Percentiles rank a stretch among this genome's conserved stretches.
phyloP scores from a whole-genome alignment of 2,329 filamentous ascomycete genomes.

The Dactylellina drechsleri region DNA sequence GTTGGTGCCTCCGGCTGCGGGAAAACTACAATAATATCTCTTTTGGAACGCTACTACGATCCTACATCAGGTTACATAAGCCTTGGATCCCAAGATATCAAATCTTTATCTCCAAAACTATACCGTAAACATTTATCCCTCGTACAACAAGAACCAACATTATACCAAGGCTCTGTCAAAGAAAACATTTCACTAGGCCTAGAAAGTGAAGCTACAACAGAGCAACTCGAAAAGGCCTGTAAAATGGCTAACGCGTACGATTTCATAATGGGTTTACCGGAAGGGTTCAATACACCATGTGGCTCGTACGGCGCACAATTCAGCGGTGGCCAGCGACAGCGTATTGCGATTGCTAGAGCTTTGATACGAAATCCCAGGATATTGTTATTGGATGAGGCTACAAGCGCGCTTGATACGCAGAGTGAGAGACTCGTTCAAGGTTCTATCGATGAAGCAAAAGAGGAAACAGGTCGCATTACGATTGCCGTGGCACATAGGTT shows the following conservation, averaged over 20 bases:
- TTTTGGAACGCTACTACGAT: conserved; percentile 73
- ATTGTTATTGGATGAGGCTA: conserved; percentile 77
- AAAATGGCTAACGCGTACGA: conserved; percentile 75
- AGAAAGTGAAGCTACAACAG: conserved; percentile 65
- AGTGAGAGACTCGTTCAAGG: conserved; percentile 66
- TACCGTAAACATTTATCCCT: conserved; percentile 64
- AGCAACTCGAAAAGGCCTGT: conserved; percentile 67
- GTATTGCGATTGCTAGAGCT: conserved; percentile 75
- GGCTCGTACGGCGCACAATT: conserved; percentile 74
- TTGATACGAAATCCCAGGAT: conserved; percentile 73
- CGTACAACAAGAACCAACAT: conserved; percentile 64
- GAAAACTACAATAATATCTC: conserved; percentile 58
- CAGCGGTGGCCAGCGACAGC: conserved; percentile 78
- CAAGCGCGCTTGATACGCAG: conserved; percentile 70
- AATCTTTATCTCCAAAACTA: conserved; percentile 59
- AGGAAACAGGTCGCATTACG: conserved; percentile 65
- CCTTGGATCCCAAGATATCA: conserved; percentile 69
- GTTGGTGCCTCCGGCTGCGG: conserved; percentile 70
- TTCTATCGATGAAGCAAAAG: conserved; percentile 57
- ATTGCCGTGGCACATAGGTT: conserved; percentile 63
- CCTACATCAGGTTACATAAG: conserved; percentile 67
- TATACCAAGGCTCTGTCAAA: conserved; percentile 64
- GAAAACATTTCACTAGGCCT: conserved; percentile 62
- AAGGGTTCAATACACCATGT: conserved; percentile 74
- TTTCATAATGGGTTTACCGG: conserved; percentile 74